phyloP scores from a whole-genome alignment of 352 stramenopile genomes.

The Phytophthora citricola region DNA sequence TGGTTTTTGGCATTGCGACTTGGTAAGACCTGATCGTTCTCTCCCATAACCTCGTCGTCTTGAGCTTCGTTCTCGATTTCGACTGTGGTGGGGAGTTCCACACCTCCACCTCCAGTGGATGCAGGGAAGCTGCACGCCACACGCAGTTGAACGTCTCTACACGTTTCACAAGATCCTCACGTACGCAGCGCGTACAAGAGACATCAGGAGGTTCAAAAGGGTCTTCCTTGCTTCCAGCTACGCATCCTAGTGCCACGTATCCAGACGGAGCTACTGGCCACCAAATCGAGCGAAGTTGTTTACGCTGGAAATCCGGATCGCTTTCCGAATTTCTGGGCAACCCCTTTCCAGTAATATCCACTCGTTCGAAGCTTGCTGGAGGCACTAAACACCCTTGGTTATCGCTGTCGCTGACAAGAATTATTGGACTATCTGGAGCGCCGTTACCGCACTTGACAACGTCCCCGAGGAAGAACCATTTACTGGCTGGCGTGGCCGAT shows the following conservation, averaged over 20 bases:
- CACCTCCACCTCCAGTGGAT: slow-evolving; percentile 38
- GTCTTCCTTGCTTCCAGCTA: slow-evolving; percentile 83
- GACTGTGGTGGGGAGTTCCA: slow-evolving; percentile 42
- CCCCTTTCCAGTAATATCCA: slow-evolving; percentile 85
- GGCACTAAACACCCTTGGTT: slow-evolving; percentile 56
- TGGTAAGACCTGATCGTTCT: slow-evolving; percentile 17
- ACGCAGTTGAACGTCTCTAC: slow-evolving; percentile 68
- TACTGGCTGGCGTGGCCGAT: slow-evolving; percentile 24
- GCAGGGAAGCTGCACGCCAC: slow-evolving; percentile 51
- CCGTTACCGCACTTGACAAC: slow-evolving; percentile 72
- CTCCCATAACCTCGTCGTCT: slow-evolving; percentile 23
- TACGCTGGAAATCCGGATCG: slow-evolving; percentile 80
- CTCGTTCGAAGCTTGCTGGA: slow-evolving; percentile 79
- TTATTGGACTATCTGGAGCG: slow-evolving; percentile 54
- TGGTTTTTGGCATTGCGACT: slow-evolving; percentile 45
- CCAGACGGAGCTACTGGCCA: slow-evolving; percentile 82
- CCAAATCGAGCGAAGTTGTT: slow-evolving; percentile 85
- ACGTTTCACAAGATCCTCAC: slow-evolving; percentile 77
- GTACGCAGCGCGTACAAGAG: slow-evolving; percentile 64
- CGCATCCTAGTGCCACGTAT: slow-evolving; percentile 78
- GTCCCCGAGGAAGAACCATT: slow-evolving; percentile 81
- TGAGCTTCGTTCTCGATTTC: slow-evolving; percentile 38
- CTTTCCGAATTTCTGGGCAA: slow-evolving; percentile 80
- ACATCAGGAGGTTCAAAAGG: slow-evolving; percentile 75
- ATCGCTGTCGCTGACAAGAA: slow-evolving; percentile 67